These are phyloP conservation scores for Komagataella populi DNA, from an alignment of 805 yeast genomes.

Conservation along the genomic window DNA sequence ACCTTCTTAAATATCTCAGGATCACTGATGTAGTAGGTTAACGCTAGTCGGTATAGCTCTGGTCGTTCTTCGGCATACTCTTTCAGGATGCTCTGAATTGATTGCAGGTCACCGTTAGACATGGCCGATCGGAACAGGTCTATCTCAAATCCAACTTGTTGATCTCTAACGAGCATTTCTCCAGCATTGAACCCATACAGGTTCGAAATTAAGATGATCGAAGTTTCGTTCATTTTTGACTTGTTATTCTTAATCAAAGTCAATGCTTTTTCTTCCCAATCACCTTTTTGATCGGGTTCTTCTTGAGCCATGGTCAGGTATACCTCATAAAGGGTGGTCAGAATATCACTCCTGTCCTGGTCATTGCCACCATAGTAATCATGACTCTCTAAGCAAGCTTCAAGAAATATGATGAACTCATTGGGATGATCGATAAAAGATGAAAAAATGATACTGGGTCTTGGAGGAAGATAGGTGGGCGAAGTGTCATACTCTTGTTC, in stretches of 20 bases:
- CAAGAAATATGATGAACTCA: conserved; percentile 84
- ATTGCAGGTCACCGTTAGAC: conserved; percentile 40
- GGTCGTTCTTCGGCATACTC: conserved; percentile 51
- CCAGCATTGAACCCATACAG: conserved; percentile 40
- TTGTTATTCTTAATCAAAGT: conserved; percentile 32
- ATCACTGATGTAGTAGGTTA: conserved; percentile 48
- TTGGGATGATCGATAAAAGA: conserved; percentile 77
- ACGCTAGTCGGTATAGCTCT: conserved; percentile 50
- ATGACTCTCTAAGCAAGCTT: conserved; percentile 76
- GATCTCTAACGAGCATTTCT: conserved; percentile 25
- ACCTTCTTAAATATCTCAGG: conserved; percentile 35
- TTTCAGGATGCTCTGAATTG: conserved; percentile 42
- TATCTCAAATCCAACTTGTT: conserved; percentile 26
- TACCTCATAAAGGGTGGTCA: conserved; percentile 71
- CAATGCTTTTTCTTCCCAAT: conserved; percentile 60
- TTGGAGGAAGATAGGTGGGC: conserved; percentile 83
- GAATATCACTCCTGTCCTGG: conserved; percentile 58
- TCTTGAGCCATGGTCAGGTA: conserved; percentile 44
- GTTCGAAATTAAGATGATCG: conserved; percentile 43
- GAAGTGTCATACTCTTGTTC: conserved; percentile 9
- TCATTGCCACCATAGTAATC: conserved; percentile 60
- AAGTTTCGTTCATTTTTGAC: conserved; percentile 37
- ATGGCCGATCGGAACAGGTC: conserved; percentile 56
- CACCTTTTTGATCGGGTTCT: conserved; percentile 15
- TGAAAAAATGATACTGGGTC: conserved; percentile 76